These are phyloP conservation scores for Dendrocalamus latiflorus DNA, from an alignment of 202 grass and related monocot genomes.

Conservation along the genomic window DNA sequence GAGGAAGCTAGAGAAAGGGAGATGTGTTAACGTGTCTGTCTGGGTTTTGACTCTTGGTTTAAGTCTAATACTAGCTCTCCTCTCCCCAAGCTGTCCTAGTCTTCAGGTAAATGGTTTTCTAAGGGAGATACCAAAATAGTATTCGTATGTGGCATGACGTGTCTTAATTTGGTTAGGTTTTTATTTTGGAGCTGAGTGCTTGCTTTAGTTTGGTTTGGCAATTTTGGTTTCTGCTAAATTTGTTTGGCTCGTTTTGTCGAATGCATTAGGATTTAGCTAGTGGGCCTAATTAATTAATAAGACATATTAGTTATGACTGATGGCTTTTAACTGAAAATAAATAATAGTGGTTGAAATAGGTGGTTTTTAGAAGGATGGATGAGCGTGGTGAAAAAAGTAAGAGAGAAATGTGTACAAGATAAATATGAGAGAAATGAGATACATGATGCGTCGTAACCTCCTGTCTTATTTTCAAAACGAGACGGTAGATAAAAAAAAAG, in stretches of 20 bases:
- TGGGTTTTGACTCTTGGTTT: constrained; percentile 35
- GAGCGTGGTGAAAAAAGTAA: no score
- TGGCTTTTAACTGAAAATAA: no score
- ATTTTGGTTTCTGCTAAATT: background rate
- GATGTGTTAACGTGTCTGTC: background rate
- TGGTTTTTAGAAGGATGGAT: no score
- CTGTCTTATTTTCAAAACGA: rapidly evolving
- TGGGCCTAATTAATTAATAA: no score
- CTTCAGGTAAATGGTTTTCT: constrained; percentile 9
- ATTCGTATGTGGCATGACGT: background rate
- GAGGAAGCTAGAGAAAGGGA: background rate
- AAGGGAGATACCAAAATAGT: background rate
- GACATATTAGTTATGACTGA: rapidly evolving
- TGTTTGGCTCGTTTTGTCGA: constrained; percentile 8
- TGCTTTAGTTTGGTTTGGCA: background rate
- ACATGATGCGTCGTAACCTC: no score
- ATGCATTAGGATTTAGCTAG: background rate
- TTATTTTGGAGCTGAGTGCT: background rate
- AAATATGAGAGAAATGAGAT: no score
- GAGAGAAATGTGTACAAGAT: no score
- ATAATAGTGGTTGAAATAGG: no score
- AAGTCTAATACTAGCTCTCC: background rate
- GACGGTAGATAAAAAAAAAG: no score
- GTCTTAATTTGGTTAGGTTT: background rate
- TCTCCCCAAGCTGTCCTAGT: background rate